phyloP scores from a whole-genome alignment of 2,329 filamentous ascomycete genomes.

The Alternaria infectoria region DNA sequence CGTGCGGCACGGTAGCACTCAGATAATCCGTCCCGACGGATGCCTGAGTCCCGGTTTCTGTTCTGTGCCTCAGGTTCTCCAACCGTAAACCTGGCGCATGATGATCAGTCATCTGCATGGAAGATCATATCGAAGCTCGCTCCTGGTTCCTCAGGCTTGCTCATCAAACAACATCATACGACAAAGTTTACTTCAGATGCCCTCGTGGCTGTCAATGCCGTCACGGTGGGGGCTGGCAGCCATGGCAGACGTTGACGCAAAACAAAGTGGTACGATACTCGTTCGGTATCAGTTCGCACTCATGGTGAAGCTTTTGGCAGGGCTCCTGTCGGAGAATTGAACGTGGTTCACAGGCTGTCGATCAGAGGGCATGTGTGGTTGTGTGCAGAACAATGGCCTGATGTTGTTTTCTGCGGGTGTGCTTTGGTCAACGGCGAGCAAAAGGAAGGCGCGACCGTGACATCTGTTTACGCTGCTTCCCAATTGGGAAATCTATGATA shows the following conservation, averaged over 20 bases:
- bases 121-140: slow-evolving; percentile 19
- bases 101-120: slow-evolving; percentile 14
- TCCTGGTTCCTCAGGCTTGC: slow-evolving; percentile 20
- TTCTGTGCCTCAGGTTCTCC: slow-evolving; percentile 32
- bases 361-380: slow-evolving; percentile 5
- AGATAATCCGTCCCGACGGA: slow-evolving; percentile 32
- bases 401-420: slow-evolving; percentile 32
- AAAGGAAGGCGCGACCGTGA: background rate
- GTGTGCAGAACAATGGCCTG: slow-evolving; percentile 39
- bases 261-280: slow-evolving; percentile 44
- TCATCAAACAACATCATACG: slow-evolving; percentile 47
- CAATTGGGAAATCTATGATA: slow-evolving; percentile 20
- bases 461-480: slow-evolving; percentile 21
- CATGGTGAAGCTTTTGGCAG: slow-evolving; percentile 19
- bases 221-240: slow-evolving; percentile 4
- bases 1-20: slow-evolving; percentile 10
- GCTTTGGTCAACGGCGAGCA: slow-evolving; percentile 3
- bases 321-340: slow-evolving; percentile 12
- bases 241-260: slow-evolving; percentile 34
- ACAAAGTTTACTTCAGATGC: slow-evolving; percentile 44
- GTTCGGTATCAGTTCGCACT: slow-evolving; percentile 32
- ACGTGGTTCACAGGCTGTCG: background rate
- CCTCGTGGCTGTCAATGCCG: slow-evolving; percentile 23
- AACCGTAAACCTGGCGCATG: slow-evolving; percentile 7
- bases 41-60: slow-evolving; percentile 43